A percentile compares a stretch with the other conserved stretches of the same genome.
These are phyloP conservation scores for Trichoderma citrinoviride DNA, from an alignment of 2,329 filamentous ascomycete species.

Conservation along the genomic window DNA sequence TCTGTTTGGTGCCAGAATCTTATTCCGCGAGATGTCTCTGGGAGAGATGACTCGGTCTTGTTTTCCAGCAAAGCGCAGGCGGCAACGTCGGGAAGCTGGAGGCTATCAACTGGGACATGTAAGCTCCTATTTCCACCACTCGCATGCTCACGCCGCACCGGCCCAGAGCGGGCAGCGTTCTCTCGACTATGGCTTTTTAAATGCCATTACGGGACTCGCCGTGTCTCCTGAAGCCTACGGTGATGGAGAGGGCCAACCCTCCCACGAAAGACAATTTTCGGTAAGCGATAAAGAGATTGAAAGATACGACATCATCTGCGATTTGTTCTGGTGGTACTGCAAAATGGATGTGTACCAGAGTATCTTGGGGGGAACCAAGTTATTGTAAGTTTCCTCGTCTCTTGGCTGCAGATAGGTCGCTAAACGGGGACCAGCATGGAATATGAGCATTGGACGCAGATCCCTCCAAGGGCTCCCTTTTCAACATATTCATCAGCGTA, in stretches of 20 bases:
- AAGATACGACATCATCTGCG: slow-evolving; percentile 75
- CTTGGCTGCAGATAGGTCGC: slow-evolving; percentile 6
- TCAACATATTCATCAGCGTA: slow-evolving; percentile 72
- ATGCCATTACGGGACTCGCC: slow-evolving; percentile 40
- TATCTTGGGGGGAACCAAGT: slow-evolving; percentile 76
- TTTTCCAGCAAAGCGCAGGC: slow-evolving; percentile 56
- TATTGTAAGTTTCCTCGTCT: slow-evolving; percentile 64
- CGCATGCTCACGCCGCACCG: slow-evolving; percentile 30
- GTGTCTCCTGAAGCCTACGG: slow-evolving; percentile 42
- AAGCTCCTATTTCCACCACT: slow-evolving; percentile 7
- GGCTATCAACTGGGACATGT: slow-evolving; percentile 4
- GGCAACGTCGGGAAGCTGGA: slow-evolving; percentile 25
- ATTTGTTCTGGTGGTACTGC: slow-evolving; percentile 93
- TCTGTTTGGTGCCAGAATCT: slow-evolving; percentile 75
- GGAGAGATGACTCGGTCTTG: slow-evolving; percentile 68
- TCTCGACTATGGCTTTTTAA: slow-evolving; percentile 44
- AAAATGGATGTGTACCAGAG: slow-evolving; percentile 94
- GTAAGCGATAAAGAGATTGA: slow-evolving; percentile 65
- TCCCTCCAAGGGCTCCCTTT: slow-evolving; percentile 77
- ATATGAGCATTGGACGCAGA: slow-evolving; percentile 78
- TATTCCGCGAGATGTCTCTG: slow-evolving; percentile 81
- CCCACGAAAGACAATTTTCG: slow-evolving; percentile 27
- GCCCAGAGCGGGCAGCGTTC: slow-evolving; percentile 27
- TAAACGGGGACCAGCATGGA: slow-evolving; percentile 60
- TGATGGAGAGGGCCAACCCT: slow-evolving; percentile 31